Evolutionary conservation across 1,284 basidiomycete species (phyloP), one percentile per base, ranked within the genome.

Genomic region (Kwoniella shivajii): DNA sequence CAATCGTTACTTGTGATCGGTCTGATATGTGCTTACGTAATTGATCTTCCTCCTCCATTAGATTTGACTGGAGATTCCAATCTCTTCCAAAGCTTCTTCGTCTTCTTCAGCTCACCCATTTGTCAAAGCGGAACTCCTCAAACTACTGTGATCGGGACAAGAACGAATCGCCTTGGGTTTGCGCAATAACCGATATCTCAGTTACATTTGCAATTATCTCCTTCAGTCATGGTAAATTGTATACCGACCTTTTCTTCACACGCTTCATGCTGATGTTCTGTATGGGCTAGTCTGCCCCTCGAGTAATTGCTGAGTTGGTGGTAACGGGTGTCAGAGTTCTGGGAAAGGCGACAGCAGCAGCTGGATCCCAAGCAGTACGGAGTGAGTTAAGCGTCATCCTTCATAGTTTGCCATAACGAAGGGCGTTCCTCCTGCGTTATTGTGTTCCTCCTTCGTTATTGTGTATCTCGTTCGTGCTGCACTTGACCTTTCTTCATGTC

Each of bases 291-390:
- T 74, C 73, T 10, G 64, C 68, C 39, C 71, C 73, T 16, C 57
- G 64, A 57, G 67, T 70, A 6, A 65, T 73, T 18, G 64, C 66
- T 26, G 65, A 72, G 56, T 57, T 75, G 43, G 62, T 75, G 18
- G 56, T 72, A 13, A 66, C 64, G n/a, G 63, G 68, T 29, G 52
- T 69, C 31, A 60, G 64, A 50, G 68, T 72, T 24, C 81, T 99
- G 52, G 94, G 95, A 54, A 93, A 88, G 78, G 96, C 96, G 36
- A 86, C 97, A 59, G 81, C 84, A 38, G 94, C 93, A 72, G 95
- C 95, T 5, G 92, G 91, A 43, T 83, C 84, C 67, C 96, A 99
- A 78, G 95, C 95, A 10, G 86, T 89, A 47, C 87, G 90, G 81
- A 99, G 94, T 97, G 75, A 73, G 88, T 83, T n/a, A 16, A 50